Conservation (phyloP, 106 monocot species). For the Vanilla planifolia region DNA sequence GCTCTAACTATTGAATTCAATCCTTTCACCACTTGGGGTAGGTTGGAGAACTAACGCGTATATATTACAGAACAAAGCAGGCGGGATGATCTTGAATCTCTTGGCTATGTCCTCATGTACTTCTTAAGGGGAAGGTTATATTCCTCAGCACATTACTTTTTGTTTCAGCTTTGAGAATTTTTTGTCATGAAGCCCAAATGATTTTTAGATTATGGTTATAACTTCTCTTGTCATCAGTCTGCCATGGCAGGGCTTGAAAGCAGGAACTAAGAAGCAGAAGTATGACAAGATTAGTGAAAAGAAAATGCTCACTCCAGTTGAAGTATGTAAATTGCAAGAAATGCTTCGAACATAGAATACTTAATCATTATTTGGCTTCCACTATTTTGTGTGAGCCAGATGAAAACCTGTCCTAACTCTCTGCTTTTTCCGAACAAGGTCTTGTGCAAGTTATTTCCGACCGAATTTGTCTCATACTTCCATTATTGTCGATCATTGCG, state of each 20-base stretch:
- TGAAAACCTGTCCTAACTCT: background rate
- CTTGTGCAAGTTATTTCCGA: slow-evolving; percentile 61
- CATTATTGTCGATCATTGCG: slow-evolving; percentile 66
- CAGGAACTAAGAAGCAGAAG: slow-evolving; percentile 91
- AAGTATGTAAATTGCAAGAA: slow-evolving; percentile 33
- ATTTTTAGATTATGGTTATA: slow-evolving; percentile 7
- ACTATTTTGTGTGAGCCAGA: background rate
- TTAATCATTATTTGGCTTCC: too few species aligned
- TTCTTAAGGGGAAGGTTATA: slow-evolving; percentile 88
- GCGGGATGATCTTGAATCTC: slow-evolving; percentile 93
- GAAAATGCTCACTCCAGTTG: slow-evolving; percentile 87
- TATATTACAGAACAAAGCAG: slow-evolving; percentile 82
- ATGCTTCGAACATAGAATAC: background rate
- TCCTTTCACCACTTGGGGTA: background rate
- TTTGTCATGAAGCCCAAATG: background rate
- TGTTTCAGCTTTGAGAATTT: background rate
- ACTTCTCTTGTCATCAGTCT: slow-evolving; percentile 33
- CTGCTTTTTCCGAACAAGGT: slow-evolving; percentile 21
- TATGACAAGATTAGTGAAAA: slow-evolving; percentile 96
- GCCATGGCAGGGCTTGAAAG: slow-evolving; percentile 97
- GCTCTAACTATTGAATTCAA: background rate
- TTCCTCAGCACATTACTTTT: background rate
- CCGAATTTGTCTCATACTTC: slow-evolving; percentile 73
- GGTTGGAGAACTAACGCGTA: background rate
- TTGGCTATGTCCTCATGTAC: slow-evolving; percentile 97